Evolutionary conservation across 192 early-diverging fungal species (phyloP).

Genomic region (Gryganskiella cystojenkinii): DNA sequence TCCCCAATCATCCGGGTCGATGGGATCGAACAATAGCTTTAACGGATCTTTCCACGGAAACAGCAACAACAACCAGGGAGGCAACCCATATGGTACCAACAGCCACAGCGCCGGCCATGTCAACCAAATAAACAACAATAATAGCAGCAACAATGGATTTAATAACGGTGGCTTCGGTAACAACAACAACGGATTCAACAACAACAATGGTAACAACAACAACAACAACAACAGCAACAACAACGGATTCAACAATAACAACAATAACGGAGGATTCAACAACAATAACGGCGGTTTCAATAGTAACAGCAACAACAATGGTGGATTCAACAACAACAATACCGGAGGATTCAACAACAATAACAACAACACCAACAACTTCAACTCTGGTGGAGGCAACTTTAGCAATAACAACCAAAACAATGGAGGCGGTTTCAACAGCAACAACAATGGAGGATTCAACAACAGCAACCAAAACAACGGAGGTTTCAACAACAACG

Average conservation of each 20-base stretch:
- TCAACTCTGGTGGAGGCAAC: background rate
- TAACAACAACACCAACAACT: background rate
- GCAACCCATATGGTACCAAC: background rate
- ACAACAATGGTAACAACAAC: constrained; percentile 1
- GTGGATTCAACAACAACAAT: constrained; percentile 24
- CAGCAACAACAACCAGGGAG: background rate
- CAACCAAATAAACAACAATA: background rate
- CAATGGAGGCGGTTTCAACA: background rate
- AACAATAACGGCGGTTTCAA: background rate
- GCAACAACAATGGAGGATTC: constrained; percentile 6
- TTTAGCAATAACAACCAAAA: constrained; percentile 2
- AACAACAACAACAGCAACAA: constrained; percentile 29
- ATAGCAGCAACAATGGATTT: background rate
- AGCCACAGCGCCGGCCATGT: background rate
- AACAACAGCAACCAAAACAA: constrained; percentile 7
- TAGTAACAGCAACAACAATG: constrained; percentile 1
- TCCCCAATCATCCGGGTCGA: too few species aligned
- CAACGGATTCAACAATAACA: constrained; percentile 27
- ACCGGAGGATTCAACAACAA: constrained; percentile 1
- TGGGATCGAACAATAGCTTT: constrained; percentile 2
- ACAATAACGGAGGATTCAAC: constrained; percentile 12
- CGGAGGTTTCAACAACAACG: constrained; percentile 4
- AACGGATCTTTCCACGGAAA: background rate
- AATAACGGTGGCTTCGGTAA: background rate
- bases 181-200: constrained; percentile 15